Conservation (phyloP, 139 green algal genomes). For the Eudorina sp. region DNA sequence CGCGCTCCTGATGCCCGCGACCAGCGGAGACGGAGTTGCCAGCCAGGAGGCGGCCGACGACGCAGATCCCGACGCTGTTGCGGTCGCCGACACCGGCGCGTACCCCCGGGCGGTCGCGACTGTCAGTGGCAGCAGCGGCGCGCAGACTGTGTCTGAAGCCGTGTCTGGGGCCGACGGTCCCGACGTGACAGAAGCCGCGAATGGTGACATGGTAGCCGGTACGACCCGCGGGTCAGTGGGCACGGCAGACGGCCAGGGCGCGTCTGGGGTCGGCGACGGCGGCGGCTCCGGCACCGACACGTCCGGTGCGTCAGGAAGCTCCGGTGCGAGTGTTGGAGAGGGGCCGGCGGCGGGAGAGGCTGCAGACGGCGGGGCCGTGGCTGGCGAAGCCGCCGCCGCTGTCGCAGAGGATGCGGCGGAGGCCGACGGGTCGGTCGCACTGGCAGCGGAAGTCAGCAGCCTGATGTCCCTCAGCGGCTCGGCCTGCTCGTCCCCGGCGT, state of each 20-base stretch:
- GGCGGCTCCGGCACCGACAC: not conserved
- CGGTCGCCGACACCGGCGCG: no score
- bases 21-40: not conserved
- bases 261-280: not conserved
- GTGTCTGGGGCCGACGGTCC: no score
- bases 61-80: not conserved
- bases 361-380: not conserved
- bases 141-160: no score
- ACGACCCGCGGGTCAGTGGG: not conserved
- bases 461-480: constrained; percentile 4
- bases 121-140: no score
- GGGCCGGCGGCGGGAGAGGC: not conserved
- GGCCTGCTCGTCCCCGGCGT: not conserved
- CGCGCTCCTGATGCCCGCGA: not conserved
- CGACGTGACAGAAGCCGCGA: no score
- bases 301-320: not conserved
- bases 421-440: not conserved
- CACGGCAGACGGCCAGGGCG: not conserved
- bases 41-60: not conserved
- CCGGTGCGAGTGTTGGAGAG: not conserved
- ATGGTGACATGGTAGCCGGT: not conserved
- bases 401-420: not conserved
- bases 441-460: not conserved
- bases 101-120: no score
- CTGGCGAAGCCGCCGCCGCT: not conserved